phyloP scores from a whole-genome alignment of 495 filamentous ascomycete genomes.

The Neurospora terricola region DNA sequence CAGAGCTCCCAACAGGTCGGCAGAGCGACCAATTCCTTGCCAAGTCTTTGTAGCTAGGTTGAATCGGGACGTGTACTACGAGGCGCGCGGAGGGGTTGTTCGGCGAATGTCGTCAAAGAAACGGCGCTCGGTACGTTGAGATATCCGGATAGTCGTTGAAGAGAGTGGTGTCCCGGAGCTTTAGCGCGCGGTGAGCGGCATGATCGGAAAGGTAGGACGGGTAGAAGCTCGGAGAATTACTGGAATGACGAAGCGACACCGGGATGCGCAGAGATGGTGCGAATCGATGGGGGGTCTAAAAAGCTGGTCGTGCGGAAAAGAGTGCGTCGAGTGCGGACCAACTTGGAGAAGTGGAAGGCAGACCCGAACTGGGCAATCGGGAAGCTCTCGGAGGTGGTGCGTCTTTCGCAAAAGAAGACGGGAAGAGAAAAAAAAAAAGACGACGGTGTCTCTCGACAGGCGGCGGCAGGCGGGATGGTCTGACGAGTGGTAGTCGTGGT shows the following conservation, averaged over 20 bases:
- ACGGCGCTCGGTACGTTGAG: not conserved
- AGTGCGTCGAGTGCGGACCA: not conserved
- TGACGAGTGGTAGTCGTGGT: not conserved
- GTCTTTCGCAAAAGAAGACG: not conserved
- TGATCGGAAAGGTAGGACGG: not conserved
- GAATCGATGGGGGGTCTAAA: not conserved
- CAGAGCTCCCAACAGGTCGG: conserved; percentile 3
- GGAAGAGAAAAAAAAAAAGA: not conserved
- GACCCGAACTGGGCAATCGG: not conserved
- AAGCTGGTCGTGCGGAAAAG: not conserved
- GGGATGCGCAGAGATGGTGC: not conserved
- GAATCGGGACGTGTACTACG: not conserved
- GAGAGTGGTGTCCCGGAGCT: not conserved
- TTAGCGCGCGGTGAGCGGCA: not conserved
- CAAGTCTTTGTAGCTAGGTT: not conserved
- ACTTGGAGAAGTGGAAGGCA: not conserved
- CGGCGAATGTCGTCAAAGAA: not conserved
- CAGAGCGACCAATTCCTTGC: not conserved
- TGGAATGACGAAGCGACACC: not conserved
- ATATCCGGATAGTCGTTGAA: not conserved
- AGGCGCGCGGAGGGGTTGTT: not conserved
- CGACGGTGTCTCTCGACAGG: not conserved
- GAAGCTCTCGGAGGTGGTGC: not conserved
- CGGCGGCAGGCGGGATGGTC: not conserved
- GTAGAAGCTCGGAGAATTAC: not conserved